A percentile compares a stretch with the other conserved stretches of the same genome.
These are phyloP conservation scores for Silene noctiflora DNA, from an alignment of 179 eudicot species.

Conservation along the genomic window DNA sequence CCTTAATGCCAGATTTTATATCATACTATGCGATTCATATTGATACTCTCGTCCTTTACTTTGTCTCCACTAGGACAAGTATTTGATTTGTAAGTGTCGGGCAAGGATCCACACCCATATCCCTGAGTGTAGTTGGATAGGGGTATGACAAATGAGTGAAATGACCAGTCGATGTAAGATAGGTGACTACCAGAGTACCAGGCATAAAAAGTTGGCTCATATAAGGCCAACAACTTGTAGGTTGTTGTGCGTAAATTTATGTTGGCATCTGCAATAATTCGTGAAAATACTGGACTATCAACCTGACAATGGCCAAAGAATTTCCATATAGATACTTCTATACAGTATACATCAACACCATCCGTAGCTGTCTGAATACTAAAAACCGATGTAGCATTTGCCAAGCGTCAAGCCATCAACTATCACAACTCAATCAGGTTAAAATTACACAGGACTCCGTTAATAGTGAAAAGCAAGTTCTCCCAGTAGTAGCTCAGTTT, in stretches of 20 bases:
- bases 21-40: too few relatives aligned
- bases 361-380: too few relatives aligned
- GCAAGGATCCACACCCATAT: background rate
- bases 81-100: background rate
- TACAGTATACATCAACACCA: too few relatives aligned
- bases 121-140: background rate
- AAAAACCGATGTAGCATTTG: too few relatives aligned
- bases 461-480: too few relatives aligned
- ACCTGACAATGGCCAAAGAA: background rate
- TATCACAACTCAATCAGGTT: too few relatives aligned
- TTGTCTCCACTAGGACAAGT: background rate
- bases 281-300: background rate
- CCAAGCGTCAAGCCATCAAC: too few relatives aligned
- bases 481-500: too few relatives aligned
- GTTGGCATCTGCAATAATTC: background rate
- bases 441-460: too few relatives aligned
- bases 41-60: background rate
- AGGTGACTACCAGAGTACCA: slow-evolving; percentile 1
- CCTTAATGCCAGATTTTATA: too few relatives aligned
- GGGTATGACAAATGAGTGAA: background rate
- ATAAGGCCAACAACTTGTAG: background rate
- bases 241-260: background rate
- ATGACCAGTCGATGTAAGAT: background rate
- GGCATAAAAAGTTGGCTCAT: background rate
- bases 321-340: too few relatives aligned